These are phyloP conservation scores for Colletotrichum sp. DNA, from an alignment of 2,329 filamentous ascomycete genomes.

Conservation along the genomic window DNA sequence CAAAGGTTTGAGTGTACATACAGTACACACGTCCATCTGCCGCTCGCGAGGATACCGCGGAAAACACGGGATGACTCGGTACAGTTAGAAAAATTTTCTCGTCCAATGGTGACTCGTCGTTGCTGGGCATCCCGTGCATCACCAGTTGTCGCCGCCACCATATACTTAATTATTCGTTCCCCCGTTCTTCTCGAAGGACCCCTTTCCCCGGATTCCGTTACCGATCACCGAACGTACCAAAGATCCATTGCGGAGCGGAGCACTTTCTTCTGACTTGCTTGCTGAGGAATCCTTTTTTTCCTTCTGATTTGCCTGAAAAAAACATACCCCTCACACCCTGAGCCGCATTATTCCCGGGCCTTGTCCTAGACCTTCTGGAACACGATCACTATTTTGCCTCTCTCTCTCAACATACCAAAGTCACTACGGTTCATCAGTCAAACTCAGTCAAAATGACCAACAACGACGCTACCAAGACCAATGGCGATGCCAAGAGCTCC, in stretches of 20 bases:
- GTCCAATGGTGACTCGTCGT: not conserved
- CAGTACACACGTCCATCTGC: not conserved
- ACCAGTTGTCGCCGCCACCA: not conserved
- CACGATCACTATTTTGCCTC: not conserved
- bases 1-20: not conserved
- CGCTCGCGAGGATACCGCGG: not conserved
- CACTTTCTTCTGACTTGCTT: not conserved
- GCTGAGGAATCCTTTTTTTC: not conserved
- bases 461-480: conserved; percentile 23
- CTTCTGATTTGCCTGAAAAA: not conserved
- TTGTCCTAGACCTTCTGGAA: not conserved
- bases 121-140: not conserved
- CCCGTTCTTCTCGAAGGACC: not conserved
- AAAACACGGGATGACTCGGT: conserved; percentile 18
- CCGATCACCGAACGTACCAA: not conserved
- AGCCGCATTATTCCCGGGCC: conserved; percentile 12
- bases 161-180: not conserved
- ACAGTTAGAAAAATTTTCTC: conserved; percentile 9
- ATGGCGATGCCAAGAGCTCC: conserved; percentile 44
- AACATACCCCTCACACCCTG: not conserved
- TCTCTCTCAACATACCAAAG: not conserved
- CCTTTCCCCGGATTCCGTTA: conserved; percentile 2
- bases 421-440: not conserved
- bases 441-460: conserved; percentile 1
- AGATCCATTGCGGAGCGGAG: conserved; percentile 18